Conservation (phyloP, 306 rosid genomes). For the Myrica gale region DNA sequence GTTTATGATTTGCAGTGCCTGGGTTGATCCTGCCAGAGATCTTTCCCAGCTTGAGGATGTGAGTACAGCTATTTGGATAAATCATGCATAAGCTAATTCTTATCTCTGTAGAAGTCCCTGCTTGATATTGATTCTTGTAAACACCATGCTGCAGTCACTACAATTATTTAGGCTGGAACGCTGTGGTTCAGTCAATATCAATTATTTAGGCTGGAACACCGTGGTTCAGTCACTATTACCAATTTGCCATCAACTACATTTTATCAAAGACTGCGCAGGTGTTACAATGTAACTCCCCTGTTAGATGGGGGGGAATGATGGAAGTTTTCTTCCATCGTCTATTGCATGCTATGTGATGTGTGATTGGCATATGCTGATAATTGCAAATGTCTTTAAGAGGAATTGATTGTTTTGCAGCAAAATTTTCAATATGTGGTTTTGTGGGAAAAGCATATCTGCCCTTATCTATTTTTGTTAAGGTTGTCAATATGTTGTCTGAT, state of each 20-base stretch:
- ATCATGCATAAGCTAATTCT: constrained; percentile 10
- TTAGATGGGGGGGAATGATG: not conserved
- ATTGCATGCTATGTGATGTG: not conserved
- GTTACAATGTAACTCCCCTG: not conserved
- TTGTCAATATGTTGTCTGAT: constrained; percentile 8
- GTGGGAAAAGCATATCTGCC: not conserved
- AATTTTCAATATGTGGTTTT: not conserved
- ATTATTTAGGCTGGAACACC: too few species aligned
- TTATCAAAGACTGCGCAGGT: not conserved
- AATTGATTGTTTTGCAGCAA: not conserved
- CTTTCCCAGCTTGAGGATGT: constrained; percentile 50
- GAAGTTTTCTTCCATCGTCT: not conserved
- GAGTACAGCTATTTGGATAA: constrained; percentile 32
- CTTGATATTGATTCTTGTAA: constrained; percentile 25
- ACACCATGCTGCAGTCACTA: constrained; percentile 18
- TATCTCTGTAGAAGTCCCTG: constrained; percentile 5
- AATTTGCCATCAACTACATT: not conserved
- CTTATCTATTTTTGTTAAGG: not conserved
- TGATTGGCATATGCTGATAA: not conserved
- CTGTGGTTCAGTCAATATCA: not conserved
- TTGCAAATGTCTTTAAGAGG: not conserved
- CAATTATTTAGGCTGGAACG: not conserved
- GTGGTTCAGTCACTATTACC: not conserved
- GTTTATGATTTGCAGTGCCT: constrained; percentile 39
- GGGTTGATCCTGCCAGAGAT: constrained; percentile 51